Percentiles rank a stretch among this genome's conserved stretches.
Conservation (phyloP, 116 monocot species). For the Iris pallida region DNA sequence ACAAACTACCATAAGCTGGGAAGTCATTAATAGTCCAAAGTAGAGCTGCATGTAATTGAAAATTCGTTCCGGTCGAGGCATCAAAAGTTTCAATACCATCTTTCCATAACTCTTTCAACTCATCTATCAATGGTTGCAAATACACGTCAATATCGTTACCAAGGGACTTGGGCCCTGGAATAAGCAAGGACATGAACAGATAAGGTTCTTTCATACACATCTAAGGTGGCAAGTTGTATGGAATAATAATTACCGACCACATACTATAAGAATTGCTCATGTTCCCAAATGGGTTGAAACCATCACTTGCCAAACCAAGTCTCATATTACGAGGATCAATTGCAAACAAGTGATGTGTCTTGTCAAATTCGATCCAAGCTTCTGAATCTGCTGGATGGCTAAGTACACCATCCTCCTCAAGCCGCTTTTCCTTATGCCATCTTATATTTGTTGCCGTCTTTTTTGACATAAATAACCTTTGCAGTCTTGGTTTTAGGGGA, state of each 20-base stretch:
- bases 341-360: neutral
- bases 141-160: constrained; percentile 14
- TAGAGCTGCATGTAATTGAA: neutral
- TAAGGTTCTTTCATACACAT: constrained; percentile 10
- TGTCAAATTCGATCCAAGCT: constrained; percentile 10
- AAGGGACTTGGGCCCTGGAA: neutral
- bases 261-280: constrained; percentile 1
- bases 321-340: constrained; percentile 3
- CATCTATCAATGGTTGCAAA: constrained; percentile 8
- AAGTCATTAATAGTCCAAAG: constrained; percentile 4
- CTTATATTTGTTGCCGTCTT: constrained; percentile 1
- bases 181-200: constrained; percentile 8
- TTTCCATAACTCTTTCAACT: neutral
- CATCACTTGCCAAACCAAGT: constrained; percentile 19
- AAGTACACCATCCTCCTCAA: neutral
- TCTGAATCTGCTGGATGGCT: constrained; percentile 7
- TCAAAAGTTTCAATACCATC: neutral
- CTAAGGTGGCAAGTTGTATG: constrained; percentile 12
- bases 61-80: neutral
- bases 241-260: constrained; percentile 7
- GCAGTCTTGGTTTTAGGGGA: constrained; percentile 10
- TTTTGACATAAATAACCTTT: constrained; percentile 1
- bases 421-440: constrained; percentile 5
- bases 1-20: neutral
- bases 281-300: constrained; percentile 16